Base-by-base conservation (phyloP, 495 filamentous ascomycete genomes). In the Durotheca rogersii region DNA sequence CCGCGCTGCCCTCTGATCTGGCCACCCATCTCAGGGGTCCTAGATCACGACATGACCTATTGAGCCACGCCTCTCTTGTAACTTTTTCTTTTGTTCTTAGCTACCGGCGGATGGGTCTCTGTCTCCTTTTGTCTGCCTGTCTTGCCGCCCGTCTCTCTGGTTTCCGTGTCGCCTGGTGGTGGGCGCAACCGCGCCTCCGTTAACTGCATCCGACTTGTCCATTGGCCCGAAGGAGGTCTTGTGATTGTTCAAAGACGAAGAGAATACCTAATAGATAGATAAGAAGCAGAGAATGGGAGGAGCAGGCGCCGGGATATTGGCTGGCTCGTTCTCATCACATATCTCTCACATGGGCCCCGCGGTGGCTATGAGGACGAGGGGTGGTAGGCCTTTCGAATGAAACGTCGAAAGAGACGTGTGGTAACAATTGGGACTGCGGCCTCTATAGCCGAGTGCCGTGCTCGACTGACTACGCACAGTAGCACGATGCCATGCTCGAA, bases 401-500 rank as follows among this genome's bases (percentile, higher is more conserved):
- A 47, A 38, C 41, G n/a, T 45, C 47, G 42, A 50, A 32, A 36
- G 41, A 54, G 23, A 27, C 23, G 9, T 40, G 42, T 31, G 56
- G 50, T 59, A 19, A 47, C 50, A 59, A 47, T 47, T 38, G 31
- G 33, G 14, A 41, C 41, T 59, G 41, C 45, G 36, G 33, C 35
- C 34, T 53, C 23, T 53, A 21, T 44, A 50, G 37, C 39, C 12
- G 23, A 11, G 49, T 42, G 27, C 30, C 41, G 55, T 53, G 40
- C 31, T 21, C 30, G 33, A 17, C 34, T 46, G 41, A 39, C 32
- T 50, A 30, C 7, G 23, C 47, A 19, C 25, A 33, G 56, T 50
- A 53, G 45, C 40, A 42, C 45, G 21, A 43, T 44, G 40, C 49
- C 38, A 50, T 51, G 50, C 41, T 44, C 34, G 35, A 47, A 35